Evolutionary conservation across 345 rosid genomes (phyloP), one percentile per base, ranked within the genome.

Genomic region (Murraya koenigii): DNA sequence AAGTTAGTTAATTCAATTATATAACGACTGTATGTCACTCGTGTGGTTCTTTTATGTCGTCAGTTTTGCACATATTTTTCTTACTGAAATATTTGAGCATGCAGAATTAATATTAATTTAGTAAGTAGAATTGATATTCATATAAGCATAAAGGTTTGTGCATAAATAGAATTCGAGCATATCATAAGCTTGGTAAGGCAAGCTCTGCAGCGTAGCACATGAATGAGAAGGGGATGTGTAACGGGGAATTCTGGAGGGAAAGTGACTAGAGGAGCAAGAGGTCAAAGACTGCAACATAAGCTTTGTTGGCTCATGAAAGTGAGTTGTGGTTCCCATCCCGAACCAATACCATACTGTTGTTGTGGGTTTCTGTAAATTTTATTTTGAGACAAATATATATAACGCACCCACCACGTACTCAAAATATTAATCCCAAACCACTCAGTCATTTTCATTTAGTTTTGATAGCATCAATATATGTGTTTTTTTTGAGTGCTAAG

Each of bases 251-350:
- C 41, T 15, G 20, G 6, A 67, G n/a, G 7, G 59, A 59, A 41
- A 49, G 55, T 22, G 71, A 66, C 47, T 8, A 6, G 65, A 68
- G 61, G 65, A 68, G 61, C 41, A 13, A 26, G 20, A 14, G 47
- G 78, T 64, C 72, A 74, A 74, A 66, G 70, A 63, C 6, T 25
- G 20, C 11, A 28, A 49, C 60, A 72, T 49, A 59, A 61, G 77
- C 36, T 15, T 52, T 62, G 75, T 23, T 65, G 70, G 69, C 8
- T 71, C 30, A 71, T 70, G 78, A 72, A 67, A 76, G 56, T 49
- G 82, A 79, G 68, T 54, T 49, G 33, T 74, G 39, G 66, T 23
- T 67, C 41, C 38, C 52, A 19, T 67, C 41, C 38, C 52, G 23
- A 79, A 20, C 61, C 25, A 56, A 22, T 26, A 15, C 55, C 4